These are phyloP conservation scores for Epichloe festucae DNA, from an alignment of 2,329 filamentous ascomycete genomes.

Conservation along the genomic window DNA sequence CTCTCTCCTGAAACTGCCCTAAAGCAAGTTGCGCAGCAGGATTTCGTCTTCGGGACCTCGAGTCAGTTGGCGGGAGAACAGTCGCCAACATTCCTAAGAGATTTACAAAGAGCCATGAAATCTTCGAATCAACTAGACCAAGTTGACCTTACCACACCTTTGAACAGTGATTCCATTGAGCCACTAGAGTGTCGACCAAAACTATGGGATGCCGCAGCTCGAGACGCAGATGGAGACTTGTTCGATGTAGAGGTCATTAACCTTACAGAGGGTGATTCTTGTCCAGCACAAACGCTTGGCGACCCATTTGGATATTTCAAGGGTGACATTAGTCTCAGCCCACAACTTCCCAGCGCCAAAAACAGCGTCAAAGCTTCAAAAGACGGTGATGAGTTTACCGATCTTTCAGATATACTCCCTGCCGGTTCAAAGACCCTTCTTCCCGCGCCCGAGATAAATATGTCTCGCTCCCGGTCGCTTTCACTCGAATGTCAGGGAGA, in stretches of 20 bases:
- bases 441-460: neutral
- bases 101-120: conserved; percentile 49
- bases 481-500: neutral
- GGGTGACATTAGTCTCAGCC: conserved; percentile 4
- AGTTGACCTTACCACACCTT: conserved; percentile 25
- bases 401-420: conserved; percentile 14
- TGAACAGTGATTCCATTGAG: conserved; percentile 27
- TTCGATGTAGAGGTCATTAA: conserved; percentile 51
- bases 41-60: conserved; percentile 75
- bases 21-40: conserved; percentile 52
- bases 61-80: conserved; percentile 68
- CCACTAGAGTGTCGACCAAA: conserved; percentile 21
- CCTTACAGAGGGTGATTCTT: conserved; percentile 31
- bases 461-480: neutral
- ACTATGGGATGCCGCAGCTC: conserved; percentile 59
- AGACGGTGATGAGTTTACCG: conserved; percentile 11
- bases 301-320: conserved; percentile 28
- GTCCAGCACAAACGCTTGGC: conserved; percentile 10
- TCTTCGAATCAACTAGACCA: conserved; percentile 37
- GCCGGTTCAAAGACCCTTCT: neutral
- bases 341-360: neutral
- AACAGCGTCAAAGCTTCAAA: neutral
- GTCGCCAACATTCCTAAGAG: conserved; percentile 50
- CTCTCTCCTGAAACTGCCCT: conserved; percentile 58
- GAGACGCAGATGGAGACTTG: conserved; percentile 51